Conservation (phyloP, 179 eudicot genomes). For the Vitellaria paradoxa region DNA sequence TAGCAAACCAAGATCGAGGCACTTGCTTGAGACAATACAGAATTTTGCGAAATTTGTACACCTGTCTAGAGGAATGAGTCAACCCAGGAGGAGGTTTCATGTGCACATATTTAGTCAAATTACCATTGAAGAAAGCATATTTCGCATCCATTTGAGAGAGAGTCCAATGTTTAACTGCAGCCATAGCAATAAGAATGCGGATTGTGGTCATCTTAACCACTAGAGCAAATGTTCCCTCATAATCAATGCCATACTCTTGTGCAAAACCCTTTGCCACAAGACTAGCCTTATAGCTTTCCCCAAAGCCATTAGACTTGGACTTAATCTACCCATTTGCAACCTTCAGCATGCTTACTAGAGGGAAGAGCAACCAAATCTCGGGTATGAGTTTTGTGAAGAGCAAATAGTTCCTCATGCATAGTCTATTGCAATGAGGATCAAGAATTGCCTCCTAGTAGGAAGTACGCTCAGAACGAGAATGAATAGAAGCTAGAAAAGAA, state of each 20-base stretch:
- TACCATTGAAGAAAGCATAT: no score
- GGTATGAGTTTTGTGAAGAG: background rate
- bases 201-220: background rate
- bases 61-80: background rate
- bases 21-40: constrained; percentile 1
- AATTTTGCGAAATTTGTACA: background rate
- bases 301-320: background rate
- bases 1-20: background rate
- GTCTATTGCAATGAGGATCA: background rate
- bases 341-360: background rate
- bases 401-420: background rate
- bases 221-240: background rate
- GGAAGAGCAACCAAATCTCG: background rate
- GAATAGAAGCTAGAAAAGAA: background rate
- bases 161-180: background rate
- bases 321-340: background rate
- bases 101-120: no score
- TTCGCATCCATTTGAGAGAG: background rate
- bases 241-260: background rate
- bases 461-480: background rate
- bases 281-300: background rate
- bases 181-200: background rate
- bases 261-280: background rate
- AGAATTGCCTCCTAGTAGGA: no score
- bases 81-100: no score